Base-by-base conservation (phyloP, 306 rosid species). In the Vigna hirtella region DNA sequence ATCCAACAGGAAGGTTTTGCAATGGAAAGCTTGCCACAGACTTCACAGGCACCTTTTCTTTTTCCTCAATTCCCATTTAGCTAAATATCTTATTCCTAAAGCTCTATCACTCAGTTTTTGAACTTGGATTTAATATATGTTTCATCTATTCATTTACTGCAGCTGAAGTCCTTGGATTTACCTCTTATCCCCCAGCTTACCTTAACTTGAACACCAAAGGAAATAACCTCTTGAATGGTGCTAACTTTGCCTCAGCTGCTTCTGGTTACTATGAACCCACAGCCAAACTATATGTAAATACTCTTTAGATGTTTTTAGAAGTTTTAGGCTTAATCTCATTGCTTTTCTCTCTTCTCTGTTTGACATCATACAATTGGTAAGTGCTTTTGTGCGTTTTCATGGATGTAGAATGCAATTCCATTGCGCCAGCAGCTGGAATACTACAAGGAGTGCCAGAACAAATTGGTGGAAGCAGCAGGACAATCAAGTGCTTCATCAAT, bases 11-110 rank as follows among this genome's bases (percentile, higher is more conserved):
- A 12, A 86, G 97, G 49, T 93, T 93, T 80, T 85, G 86, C 77
- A 91, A 89, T 77, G 98, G 96, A 77, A 91, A 87, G 50, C 88
- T 93, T 66, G 87, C 90, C 67, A 69, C 85, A 1, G 96, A 93
- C 34, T 85, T 78, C 82, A 81, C 81, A 13, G 96, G 98, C 88
- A 58, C 45, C 30, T 56, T 30, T 22, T 30, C 63, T 63, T 30
- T 34, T 7, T 14, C 56, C 42, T 30, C 17, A 22, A 28, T 14
- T n/a, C 72, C 26, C 40, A 53, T 50, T 52, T 42, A 26, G 8
- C 14, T 17, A 62, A 14, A 34, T 5, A 48, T 36, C 51, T 10
- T 52, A 32, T 22, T 11, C 9, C 28, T 30, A 12, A 16, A 34
- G 15, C 61, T 49, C 40, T 20, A 0, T 18, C 52, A 17, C 50